These are phyloP conservation scores for Sporothrix inflata DNA, from an alignment of 2,329 filamentous ascomycete species.

Conservation along the genomic window DNA sequence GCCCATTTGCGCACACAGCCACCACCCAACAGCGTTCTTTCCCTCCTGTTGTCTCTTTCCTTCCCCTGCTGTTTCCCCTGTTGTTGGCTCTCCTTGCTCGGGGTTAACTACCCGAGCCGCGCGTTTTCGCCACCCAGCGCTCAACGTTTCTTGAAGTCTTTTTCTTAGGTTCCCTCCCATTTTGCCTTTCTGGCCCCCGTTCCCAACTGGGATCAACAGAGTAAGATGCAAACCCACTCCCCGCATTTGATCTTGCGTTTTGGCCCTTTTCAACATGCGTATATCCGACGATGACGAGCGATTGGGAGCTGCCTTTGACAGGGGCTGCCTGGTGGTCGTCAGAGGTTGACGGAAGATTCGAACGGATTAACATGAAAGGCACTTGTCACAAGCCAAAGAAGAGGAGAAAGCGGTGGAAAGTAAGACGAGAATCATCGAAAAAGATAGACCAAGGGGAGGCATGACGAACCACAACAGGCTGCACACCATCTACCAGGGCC, in stretches of 20 bases:
- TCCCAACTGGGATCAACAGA: background rate
- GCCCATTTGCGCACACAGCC: conserved; percentile 7
- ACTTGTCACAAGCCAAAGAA: conserved; percentile 7
- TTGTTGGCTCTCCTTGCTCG: conserved; percentile 10
- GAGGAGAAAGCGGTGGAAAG: background rate
- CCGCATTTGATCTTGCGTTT: background rate
- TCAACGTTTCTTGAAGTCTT: background rate
- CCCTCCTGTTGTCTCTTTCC: background rate
- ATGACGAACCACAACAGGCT: conserved; percentile 3
- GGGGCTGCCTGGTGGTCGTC: background rate
- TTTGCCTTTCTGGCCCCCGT: background rate
- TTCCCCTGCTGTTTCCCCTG: background rate
- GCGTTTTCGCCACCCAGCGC: conserved; percentile 17
- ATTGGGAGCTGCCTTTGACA: background rate
- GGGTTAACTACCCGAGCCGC: conserved; percentile 27
- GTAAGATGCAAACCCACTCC: background rate
- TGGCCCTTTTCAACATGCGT: background rate
- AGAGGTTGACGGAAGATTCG: background rate
- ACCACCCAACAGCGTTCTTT: background rate
- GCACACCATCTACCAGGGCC: background rate
- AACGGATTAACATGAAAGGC: background rate
- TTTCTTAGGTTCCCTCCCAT: conserved; percentile 4
- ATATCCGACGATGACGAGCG: conserved; percentile 15
- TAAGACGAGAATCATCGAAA: background rate
- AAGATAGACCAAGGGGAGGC: background rate